Conservation (phyloP, 306 rosid genomes). For the Castanea sativa region DNA sequence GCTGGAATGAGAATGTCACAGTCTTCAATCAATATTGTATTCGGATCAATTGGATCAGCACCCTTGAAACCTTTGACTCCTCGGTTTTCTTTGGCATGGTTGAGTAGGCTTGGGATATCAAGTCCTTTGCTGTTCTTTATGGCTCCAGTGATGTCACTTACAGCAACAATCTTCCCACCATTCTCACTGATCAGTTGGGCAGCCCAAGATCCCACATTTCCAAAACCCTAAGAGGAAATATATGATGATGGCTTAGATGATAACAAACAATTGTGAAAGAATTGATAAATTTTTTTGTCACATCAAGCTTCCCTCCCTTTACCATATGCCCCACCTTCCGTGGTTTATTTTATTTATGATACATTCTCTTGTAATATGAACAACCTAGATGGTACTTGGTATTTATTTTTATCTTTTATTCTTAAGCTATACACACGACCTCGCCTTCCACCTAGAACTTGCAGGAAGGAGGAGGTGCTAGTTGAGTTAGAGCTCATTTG, state of each 20-base stretch:
- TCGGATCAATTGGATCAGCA: slow-evolving; percentile 57
- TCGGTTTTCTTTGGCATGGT: slow-evolving; percentile 45
- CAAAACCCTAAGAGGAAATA: slow-evolving; percentile 64
- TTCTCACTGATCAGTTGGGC: slow-evolving; percentile 70
- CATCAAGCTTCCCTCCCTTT: too few species aligned
- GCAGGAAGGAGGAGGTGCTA: too few species aligned
- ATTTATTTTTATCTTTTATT: too few species aligned
- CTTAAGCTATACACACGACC: too few species aligned
- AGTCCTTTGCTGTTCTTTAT: slow-evolving; percentile 69
- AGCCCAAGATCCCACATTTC: slow-evolving; percentile 97
- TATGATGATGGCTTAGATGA: background rate
- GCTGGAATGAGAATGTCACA: slow-evolving; percentile 90
- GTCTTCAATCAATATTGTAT: slow-evolving; percentile 66
- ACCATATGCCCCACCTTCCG: too few species aligned
- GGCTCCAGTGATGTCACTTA: slow-evolving; percentile 86
- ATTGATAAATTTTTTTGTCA: too few species aligned
- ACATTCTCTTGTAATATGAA: too few species aligned
- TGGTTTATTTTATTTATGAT: too few species aligned
- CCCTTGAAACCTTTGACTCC: slow-evolving; percentile 80
- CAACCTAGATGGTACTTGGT: too few species aligned
- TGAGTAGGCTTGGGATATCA: slow-evolving; percentile 69
- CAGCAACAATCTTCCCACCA: slow-evolving; percentile 87
- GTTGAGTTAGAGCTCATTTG: too few species aligned
- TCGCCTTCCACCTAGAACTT: too few species aligned
- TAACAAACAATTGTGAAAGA: background rate